Conservation (phyloP, 78 protist genomes). For the Dictyostelium brefeldianum region DNA sequence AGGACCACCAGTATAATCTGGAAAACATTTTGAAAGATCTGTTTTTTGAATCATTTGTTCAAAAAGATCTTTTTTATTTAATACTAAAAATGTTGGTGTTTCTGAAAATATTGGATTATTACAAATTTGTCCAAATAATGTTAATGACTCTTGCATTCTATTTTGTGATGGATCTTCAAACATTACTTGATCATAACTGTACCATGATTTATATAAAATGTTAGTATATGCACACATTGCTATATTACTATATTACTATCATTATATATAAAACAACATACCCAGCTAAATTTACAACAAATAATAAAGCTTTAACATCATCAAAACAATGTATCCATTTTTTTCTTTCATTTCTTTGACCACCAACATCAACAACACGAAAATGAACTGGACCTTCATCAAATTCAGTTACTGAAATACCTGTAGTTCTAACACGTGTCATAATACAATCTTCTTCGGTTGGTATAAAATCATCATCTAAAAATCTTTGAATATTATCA, state of each 20-base stretch:
- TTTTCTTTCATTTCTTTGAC: slow-evolving; percentile 86
- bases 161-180: slow-evolving; percentile 86
- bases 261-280: background rate
- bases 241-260: background rate
- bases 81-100: slow-evolving; percentile 76
- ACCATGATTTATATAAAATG: too few relatives aligned
- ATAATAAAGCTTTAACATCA: slow-evolving; percentile 84
- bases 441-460: slow-evolving; percentile 87
- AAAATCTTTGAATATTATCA: slow-evolving; percentile 82
- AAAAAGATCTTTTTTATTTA: slow-evolving; percentile 86
- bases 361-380: slow-evolving; percentile 88
- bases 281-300: slow-evolving; percentile 82
- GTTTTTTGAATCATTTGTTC: slow-evolving; percentile 80
- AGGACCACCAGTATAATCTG: slow-evolving; percentile 84
- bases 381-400: slow-evolving; percentile 85
- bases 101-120: slow-evolving; percentile 73
- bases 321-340: slow-evolving; percentile 89
- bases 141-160: slow-evolving; percentile 82
- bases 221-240: too few relatives aligned
- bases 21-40: slow-evolving; percentile 77
- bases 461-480: slow-evolving; percentile 84
- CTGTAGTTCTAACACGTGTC: slow-evolving; percentile 87
- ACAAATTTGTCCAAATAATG: slow-evolving; percentile 80
- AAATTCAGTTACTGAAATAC: slow-evolving; percentile 83
- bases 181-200: slow-evolving; percentile 85